Evolutionary conservation across 2,329 filamentous ascomycete species (phyloP), one percentile per base, ranked within the genome.

Genomic region (Nigrospora oryzae): DNA sequence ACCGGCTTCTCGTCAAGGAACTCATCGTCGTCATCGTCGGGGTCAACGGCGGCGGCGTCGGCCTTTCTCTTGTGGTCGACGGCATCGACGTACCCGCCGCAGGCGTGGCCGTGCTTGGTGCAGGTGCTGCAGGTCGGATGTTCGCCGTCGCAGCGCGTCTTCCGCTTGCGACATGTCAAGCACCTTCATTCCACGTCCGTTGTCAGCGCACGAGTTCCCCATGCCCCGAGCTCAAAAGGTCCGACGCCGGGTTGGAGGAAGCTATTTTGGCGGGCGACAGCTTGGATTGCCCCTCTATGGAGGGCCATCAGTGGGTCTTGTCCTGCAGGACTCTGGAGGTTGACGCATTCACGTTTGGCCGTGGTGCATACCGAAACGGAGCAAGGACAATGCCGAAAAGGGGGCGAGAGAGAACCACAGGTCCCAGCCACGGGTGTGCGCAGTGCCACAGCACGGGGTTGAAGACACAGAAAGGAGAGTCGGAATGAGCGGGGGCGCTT

Each of bases 71-170:
- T 72, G 56, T 68, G 73, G 45, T 75, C 74, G 40, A 62, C 51
- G 3, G 68, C 57, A 47, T 83, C 81, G 15, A 70, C 74, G 56
- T 87, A 88, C 31, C 84, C 84, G 34, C 83, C 64, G 59, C 84
- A 89, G 14, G 68, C 65, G 56, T 88, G 83, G 11, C 81, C 80
- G 56, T 85, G 85, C 53, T 84, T 84, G 47, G 76, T 73, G 55
- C 84, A 89, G 11, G 84, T 88, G 47, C 81, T 83, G 63, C 84
- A 88, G 16, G 74, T 66, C 46, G 84, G 84, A 50, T 82, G 79
- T 64, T 86, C 83, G 49, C 84, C 84, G 38, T 82, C 84, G 62
- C 84, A 88, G 60, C 83, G 73, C 43, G 84, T 88, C 66, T 88
- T 89, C 57, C 84, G 77, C 61, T 81, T 85, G 56, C 84, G 81